Evolutionary conservation across 140 eudicot species (phyloP), one percentile per base, ranked within the genome.

Genomic region (Cichorium intybus): DNA sequence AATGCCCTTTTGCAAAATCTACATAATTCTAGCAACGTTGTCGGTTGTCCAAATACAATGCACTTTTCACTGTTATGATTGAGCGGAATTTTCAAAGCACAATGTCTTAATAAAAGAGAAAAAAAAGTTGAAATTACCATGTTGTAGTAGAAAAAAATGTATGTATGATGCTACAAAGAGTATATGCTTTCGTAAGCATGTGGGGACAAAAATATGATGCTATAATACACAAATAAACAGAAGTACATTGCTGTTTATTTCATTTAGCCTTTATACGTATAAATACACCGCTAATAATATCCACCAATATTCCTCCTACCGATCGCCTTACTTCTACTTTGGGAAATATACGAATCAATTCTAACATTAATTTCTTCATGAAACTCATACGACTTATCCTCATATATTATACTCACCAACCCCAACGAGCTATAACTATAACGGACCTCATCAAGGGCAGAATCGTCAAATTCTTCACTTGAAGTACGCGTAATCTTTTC

Each of bases 361-460:
- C 74, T 72, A 10, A 73, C 7, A 37, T 61, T 48, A n/a, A 53
- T 57, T 37, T 57, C 66, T 70, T 84, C 90, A 39, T 80, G 75
- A 57, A 80, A 84, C 12, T 84, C 86, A 27, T 79, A 84, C 52
- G 71, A 51, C 72, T 41, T 76, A 16, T 84, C 84, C 61, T 84
- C 90, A 16, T 80, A 81, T 10, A 80, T 84, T 1, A 84, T 80
- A 34, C 80, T 83, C 29, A 83, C 72, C 70, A 84, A 57, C 14
- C 86, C 80, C 6, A 81, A 54, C 14, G 70, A 60, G 51, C 87
- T 81, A 62, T 67, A 76, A 64, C 80, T 66, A 50, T 71, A 64
- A n/a, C 60, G 61, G 0, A 64, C 39, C 15, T 67, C 76, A 28
- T 55, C 56, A 22, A 29, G 3, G 4, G 46, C 72, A 2, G 14